Conservation (phyloP, 108 stramenopile species). For the Stephanodiscus triporus region DNA sequence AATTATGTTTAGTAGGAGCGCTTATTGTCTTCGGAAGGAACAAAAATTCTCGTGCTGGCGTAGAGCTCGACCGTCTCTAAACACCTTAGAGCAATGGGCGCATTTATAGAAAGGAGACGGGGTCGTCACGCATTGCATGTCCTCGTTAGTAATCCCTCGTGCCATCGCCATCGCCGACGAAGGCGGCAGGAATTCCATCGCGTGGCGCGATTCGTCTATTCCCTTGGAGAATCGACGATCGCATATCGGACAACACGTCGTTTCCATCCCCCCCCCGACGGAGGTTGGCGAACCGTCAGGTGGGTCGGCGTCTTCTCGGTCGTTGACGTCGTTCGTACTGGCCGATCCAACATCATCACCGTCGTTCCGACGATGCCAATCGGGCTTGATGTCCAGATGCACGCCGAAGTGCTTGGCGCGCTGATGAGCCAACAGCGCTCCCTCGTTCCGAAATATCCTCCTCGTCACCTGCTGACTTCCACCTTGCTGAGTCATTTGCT, state of each 20-base stretch:
- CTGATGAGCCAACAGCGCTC: conserved; percentile 69
- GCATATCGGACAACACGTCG: conserved; percentile 27
- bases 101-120: conserved; percentile 5
- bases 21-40: conserved; percentile 3
- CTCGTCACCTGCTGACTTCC: not conserved
- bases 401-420: conserved; percentile 72
- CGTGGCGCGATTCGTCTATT: conserved; percentile 14
- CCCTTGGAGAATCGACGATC: conserved; percentile 3
- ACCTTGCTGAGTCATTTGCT: not conserved
- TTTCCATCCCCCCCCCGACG: not conserved
- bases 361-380: conserved; percentile 55
- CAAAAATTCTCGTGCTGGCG: conserved; percentile 40
- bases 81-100: conserved; percentile 25
- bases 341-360: not conserved
- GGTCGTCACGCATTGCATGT: not conserved
- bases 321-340: not conserved
- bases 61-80: conserved; percentile 16
- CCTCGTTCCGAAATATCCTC: conserved; percentile 57
- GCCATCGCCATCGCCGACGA: not conserved
- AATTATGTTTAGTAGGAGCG: no score
- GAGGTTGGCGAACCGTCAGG: not conserved
- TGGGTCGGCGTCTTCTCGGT: not conserved
- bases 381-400: conserved; percentile 68
- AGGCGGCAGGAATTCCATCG: conserved; percentile 30
- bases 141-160: not conserved